Evolutionary conservation across 2,329 filamentous ascomycete genomes (phyloP), one percentile per base, ranked within the genome.

Genomic region (Teratosphaeria epicoccoides): DNA sequence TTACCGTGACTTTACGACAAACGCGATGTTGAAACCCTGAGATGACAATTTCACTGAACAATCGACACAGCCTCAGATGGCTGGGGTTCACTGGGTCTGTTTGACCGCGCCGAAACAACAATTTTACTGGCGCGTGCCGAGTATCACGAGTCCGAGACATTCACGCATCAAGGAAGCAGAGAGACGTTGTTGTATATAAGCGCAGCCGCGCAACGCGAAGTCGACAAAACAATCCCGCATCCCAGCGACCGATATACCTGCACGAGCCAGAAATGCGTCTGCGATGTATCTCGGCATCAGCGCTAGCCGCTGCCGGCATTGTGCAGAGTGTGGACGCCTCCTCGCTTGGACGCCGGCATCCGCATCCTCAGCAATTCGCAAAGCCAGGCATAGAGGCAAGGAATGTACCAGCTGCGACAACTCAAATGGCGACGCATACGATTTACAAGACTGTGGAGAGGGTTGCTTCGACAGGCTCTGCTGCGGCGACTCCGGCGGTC

Each of bases 381-480:
- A 24, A 46, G 20, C n/a, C 45, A 25, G 40, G 22, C 17, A 24
- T 49, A 11, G 43, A n/a, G 2, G 48, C 2, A 17, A 26, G 47
- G 26, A 43, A 22, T 12, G 43, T 44, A 37, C 10, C 24, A 12
- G 22, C 46, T 20, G 14, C 28, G n/a, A 50, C 49, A 43, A 24
- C 25, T 22, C 26, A 44, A 5, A 46, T 49, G 23, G 52, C 51
- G 23, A 58, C 56, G 22, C 50, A 49, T 37, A 57, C 55, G 7
- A 22, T 54, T 14, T 57, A 55, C 43, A 44, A 49, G 24, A 58
- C 56, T n/a, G 56, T 58, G 40, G 28, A 52, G 51, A 51, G 56
- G 23, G 55, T 58, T 9, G 55, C 57, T 17, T 17, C 55, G 50
- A 58, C 56, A 28, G 48, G 45, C 12, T 55, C 46, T 4, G 55